These are phyloP conservation scores for Cercospora sojina DNA, from an alignment of 2,329 filamentous ascomycete genomes.

Conservation along the genomic window DNA sequence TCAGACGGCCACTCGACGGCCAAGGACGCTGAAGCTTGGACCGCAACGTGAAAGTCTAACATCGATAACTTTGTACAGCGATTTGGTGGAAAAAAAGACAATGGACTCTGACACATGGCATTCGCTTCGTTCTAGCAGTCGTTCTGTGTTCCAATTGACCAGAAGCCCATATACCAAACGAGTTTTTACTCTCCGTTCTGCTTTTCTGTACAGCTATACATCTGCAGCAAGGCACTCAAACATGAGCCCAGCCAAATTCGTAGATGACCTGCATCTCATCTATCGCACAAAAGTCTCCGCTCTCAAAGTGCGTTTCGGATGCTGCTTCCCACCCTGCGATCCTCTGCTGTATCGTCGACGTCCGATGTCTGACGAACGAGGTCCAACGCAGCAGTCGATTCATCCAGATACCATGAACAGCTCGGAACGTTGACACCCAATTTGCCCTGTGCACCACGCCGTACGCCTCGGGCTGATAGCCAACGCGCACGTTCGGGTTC, in stretches of 20 bases:
- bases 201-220: background rate
- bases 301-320: conserved; percentile 34
- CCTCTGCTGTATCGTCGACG: conserved; percentile 28
- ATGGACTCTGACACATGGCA: background rate
- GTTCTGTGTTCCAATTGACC: background rate
- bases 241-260: conserved; percentile 34
- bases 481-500: conserved; percentile 68
- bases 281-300: conserved; percentile 33
- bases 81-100: background rate
- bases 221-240: conserved; percentile 19
- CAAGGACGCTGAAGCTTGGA: background rate
- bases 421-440: conserved; percentile 41
- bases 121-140: background rate
- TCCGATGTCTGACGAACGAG: conserved; percentile 38
- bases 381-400: conserved; percentile 55
- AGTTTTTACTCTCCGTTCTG: background rate
- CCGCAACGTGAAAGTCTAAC: background rate
- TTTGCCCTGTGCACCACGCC: conserved; percentile 43
- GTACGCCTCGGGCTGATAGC: conserved; percentile 59
- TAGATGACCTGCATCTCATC: conserved; percentile 35
- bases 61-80: background rate
- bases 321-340: conserved; percentile 22
- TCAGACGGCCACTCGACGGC: background rate
- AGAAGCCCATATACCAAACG: background rate
- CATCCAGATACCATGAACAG: conserved; percentile 58